These are phyloP conservation scores for Tolypocladium nubicola DNA, from an alignment of 2,329 filamentous ascomycete species.

Conservation along the genomic window DNA sequence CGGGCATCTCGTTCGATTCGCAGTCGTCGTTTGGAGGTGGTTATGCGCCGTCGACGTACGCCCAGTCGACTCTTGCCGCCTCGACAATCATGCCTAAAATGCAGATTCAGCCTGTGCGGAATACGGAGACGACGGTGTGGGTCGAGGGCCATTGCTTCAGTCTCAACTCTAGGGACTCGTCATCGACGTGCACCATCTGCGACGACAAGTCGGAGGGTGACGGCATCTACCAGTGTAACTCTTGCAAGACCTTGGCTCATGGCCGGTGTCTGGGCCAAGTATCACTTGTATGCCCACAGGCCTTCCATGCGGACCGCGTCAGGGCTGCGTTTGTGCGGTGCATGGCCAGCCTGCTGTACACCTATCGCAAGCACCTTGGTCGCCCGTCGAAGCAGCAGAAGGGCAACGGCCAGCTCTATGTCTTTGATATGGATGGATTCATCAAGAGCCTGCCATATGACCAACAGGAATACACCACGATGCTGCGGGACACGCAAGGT, in stretches of 20 bases:
- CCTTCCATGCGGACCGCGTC: conserved; percentile 52
- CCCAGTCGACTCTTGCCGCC: conserved; percentile 74
- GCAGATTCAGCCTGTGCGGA: conserved; percentile 66
- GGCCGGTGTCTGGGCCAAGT: conserved; percentile 51
- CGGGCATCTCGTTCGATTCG: conserved; percentile 49
- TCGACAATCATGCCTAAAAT: conserved; percentile 82
- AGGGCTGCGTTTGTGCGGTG: conserved; percentile 55
- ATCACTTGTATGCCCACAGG: conserved; percentile 52
- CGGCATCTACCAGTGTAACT: conserved; percentile 63
- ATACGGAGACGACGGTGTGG: conserved; percentile 73
- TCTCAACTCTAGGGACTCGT: conserved; percentile 48
- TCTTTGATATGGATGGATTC: conserved; percentile 56
- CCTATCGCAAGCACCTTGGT: conserved; percentile 53
- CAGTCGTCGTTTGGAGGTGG: conserved; percentile 59
- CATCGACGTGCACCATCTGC: conserved; percentile 59
- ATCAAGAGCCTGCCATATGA: conserved; percentile 54
- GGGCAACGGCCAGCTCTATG: conserved; percentile 46
- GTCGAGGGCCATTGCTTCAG: conserved; percentile 76
- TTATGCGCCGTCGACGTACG: conserved; percentile 76
- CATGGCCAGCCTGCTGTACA: conserved; percentile 55
- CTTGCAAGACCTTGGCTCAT: conserved; percentile 49
- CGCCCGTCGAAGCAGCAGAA: conserved; percentile 51
- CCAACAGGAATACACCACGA: conserved; percentile 52
- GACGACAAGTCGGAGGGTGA: conserved; percentile 64
- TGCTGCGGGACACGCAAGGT: conserved; percentile 60